Percentiles rank a stretch among this genome's conserved stretches.
Evolutionary conservation across 2,329 filamentous ascomycete genomes (phyloP).

Genomic region (Penicillium palitans): DNA sequence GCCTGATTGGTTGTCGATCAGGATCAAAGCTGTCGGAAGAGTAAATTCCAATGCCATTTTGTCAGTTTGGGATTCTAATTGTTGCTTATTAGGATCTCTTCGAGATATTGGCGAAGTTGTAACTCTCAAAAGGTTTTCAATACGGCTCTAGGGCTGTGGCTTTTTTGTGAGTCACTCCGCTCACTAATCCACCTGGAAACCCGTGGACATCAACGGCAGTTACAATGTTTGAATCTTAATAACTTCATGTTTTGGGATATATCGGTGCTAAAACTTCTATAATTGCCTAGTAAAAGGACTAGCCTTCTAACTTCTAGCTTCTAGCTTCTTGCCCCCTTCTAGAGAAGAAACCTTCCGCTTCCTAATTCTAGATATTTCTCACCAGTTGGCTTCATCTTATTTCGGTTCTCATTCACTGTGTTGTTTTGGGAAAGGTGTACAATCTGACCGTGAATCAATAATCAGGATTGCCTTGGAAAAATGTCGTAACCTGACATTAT

Average conservation of each 20-base stretch:
- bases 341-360: background rate
- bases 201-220: too few relatives aligned
- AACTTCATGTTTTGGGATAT: background rate
- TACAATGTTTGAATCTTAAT: background rate
- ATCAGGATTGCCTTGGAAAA: background rate
- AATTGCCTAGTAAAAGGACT: background rate
- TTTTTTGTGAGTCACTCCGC: background rate
- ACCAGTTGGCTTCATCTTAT: background rate
- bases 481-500: background rate
- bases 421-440: background rate
- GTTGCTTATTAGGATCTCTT: background rate
- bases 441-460: background rate
- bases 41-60: constrained; percentile 24
- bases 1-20: constrained; percentile 52
- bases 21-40: constrained; percentile 45
- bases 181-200: background rate
- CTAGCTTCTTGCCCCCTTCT: background rate
- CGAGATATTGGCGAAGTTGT: too few relatives aligned
- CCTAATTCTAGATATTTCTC: background rate
- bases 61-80: background rate
- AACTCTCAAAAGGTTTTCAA: background rate
- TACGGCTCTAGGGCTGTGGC: background rate
- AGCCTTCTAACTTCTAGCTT: background rate
- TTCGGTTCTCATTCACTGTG: too few relatives aligned
- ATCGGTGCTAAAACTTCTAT: background rate